These are phyloP conservation scores for Apiospora rasikravindrae DNA, from an alignment of 2,329 filamentous ascomycete genomes.

Conservation along the genomic window DNA sequence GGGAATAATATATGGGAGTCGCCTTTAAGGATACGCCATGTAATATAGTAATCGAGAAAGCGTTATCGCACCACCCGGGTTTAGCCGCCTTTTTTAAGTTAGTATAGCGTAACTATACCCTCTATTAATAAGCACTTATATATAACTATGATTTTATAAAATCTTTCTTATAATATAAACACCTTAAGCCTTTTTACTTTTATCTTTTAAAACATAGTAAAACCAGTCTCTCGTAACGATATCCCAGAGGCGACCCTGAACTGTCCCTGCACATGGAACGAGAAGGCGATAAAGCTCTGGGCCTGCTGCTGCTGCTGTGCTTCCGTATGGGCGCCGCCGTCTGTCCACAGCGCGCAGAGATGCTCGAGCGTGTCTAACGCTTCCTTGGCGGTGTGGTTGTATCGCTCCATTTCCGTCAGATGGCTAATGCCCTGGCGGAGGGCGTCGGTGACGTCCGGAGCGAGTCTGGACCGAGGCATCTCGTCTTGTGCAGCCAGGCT, in stretches of 20 bases:
- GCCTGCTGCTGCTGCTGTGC: not conserved
- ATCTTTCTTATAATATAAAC: too few relatives aligned
- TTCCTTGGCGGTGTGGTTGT: constrained; percentile 63
- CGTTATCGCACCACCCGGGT: too few relatives aligned
- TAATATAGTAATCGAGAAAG: too few relatives aligned
- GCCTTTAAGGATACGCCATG: too few relatives aligned
- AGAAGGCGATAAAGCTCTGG: not conserved
- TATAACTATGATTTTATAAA: too few relatives aligned
- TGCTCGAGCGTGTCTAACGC: constrained; percentile 64
- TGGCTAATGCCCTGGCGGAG: constrained; percentile 61
- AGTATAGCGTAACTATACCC: too few relatives aligned
- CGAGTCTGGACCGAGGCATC: not conserved
- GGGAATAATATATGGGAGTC: too few relatives aligned
- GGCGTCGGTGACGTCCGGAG: constrained; percentile 47
- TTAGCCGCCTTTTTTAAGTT: too few relatives aligned
- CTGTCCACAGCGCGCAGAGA: constrained; percentile 63
- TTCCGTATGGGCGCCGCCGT: constrained; percentile 55
- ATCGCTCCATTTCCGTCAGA: constrained; percentile 65
- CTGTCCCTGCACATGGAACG: not conserved
- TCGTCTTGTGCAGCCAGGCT: not conserved
- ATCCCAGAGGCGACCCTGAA: not conserved
- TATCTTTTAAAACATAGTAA: not conserved
- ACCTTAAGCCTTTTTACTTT: too few relatives aligned
- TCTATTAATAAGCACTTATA: too few relatives aligned
- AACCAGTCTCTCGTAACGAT: not conserved